Evolutionary conservation across 2,329 filamentous ascomycete genomes (phyloP).

Genomic region (Cladobotryum protrusum): DNA sequence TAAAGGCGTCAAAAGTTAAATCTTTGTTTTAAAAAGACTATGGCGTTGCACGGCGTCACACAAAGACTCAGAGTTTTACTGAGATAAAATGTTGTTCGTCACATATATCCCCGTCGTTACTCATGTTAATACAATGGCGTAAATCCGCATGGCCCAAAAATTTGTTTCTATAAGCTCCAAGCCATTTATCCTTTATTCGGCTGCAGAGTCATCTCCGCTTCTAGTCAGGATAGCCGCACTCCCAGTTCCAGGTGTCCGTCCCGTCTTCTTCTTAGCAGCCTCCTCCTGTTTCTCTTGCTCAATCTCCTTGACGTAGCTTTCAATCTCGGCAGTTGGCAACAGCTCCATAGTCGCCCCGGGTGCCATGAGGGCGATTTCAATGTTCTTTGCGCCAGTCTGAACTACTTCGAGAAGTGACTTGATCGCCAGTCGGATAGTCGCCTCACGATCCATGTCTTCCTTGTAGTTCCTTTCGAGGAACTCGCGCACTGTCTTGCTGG

Average conservation of each 20-base stretch:
- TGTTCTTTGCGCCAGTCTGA: slow-evolving; percentile 98
- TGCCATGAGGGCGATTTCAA: slow-evolving; percentile 97
- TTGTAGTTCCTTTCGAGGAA: slow-evolving; percentile 99
- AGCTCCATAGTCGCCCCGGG: slow-evolving; percentile 88
- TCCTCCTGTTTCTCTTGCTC: slow-evolving; percentile 99
- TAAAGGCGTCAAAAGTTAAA: slow-evolving; percentile 33
- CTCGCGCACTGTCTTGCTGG: slow-evolving; percentile 97
- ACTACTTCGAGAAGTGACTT: slow-evolving; percentile 98
- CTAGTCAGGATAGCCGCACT: slow-evolving; percentile 70
- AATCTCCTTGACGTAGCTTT: slow-evolving; percentile 96
- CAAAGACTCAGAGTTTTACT: background rate
- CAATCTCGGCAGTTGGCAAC: slow-evolving; percentile 91
- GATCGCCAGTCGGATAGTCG: slow-evolving; percentile 93
- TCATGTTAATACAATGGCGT: slow-evolving; percentile 33
- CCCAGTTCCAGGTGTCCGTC: slow-evolving; percentile 62
- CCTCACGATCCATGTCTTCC: slow-evolving; percentile 92
- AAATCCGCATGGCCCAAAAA: slow-evolving; percentile 18
- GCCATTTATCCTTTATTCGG: slow-evolving; percentile 24
- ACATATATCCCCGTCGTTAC: slow-evolving; percentile 23
- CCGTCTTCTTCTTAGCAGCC: slow-evolving; percentile 92
- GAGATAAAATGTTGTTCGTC: slow-evolving; percentile 17
- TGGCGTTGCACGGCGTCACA: slow-evolving; percentile 24
- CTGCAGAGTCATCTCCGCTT: slow-evolving; percentile 38
- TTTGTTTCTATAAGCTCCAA: slow-evolving; percentile 16
- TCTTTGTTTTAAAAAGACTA: slow-evolving; percentile 13